Percentiles rank a stretch among this genome's conserved stretches.
These are phyloP conservation scores for Vanrija sp. DNA, from an alignment of 1,284 basidiomycete species.

Conservation along the genomic window DNA sequence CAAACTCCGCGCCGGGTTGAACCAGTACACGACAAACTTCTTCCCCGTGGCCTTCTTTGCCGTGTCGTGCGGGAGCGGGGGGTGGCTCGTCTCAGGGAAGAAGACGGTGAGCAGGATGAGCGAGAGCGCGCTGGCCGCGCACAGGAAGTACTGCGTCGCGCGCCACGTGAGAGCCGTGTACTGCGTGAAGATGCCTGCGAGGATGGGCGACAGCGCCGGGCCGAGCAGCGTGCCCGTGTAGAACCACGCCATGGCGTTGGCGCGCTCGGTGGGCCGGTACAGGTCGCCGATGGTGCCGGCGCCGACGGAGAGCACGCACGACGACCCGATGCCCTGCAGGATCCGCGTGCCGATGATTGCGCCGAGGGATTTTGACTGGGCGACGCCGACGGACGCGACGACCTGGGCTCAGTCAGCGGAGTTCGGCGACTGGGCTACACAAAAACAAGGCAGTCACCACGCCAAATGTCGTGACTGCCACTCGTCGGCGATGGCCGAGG, in stretches of 20 bases:
- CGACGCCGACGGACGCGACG: constrained; percentile 60
- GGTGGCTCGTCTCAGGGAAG: constrained; percentile 68
- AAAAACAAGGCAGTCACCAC: background rate
- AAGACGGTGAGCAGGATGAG: constrained; percentile 54
- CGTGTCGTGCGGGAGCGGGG: constrained; percentile 46
- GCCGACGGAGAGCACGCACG: constrained; percentile 58
- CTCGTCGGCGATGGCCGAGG: background rate
- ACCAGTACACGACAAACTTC: constrained; percentile 52
- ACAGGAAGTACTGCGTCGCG: constrained; percentile 57
- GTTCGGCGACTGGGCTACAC: background rate
- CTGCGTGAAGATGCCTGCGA: constrained; percentile 48
- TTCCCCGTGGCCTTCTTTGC: constrained; percentile 32
- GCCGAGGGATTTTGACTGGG: constrained; percentile 52
- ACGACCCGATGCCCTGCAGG: constrained; percentile 57
- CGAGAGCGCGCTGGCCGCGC: constrained; percentile 52
- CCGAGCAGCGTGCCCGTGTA: constrained; percentile 53
- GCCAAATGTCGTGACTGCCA: background rate
- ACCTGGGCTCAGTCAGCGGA: background rate
- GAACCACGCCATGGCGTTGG: constrained; percentile 62
- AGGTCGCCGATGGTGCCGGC: constrained; percentile 64
- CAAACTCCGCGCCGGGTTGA: constrained; percentile 61
- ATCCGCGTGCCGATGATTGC: constrained; percentile 61
- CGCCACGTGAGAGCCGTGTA: constrained; percentile 59
- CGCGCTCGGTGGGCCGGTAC: constrained; percentile 60
- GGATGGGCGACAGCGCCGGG: constrained; percentile 43